A percentile compares a stretch with the other conserved stretches of the same genome.
phyloP scores from a whole-genome alignment of 2,329 filamentous ascomycete species.

The Clarireedia sp. region DNA sequence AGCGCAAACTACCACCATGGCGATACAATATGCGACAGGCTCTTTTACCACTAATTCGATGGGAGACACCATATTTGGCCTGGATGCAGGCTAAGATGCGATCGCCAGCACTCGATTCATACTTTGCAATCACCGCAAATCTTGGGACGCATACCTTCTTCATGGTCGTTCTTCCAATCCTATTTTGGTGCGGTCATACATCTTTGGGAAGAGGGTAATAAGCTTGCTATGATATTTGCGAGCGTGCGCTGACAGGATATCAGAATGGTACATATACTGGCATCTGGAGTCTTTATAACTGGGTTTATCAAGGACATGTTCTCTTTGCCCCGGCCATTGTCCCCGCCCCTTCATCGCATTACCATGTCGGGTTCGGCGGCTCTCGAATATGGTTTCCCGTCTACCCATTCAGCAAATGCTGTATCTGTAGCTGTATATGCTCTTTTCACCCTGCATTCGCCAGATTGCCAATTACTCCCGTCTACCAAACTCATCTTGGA shows the following conservation, averaged over 20 bases:
- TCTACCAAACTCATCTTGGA: slow-evolving; percentile 57
- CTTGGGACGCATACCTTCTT: slow-evolving; percentile 98
- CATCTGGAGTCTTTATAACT: slow-evolving; percentile 74
- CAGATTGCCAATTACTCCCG: slow-evolving; percentile 53
- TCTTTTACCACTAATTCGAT: slow-evolving; percentile 79
- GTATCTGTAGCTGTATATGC: slow-evolving; percentile 87
- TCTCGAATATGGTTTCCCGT: slow-evolving; percentile 94
- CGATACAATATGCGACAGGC: slow-evolving; percentile 75
- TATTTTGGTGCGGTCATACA: slow-evolving; percentile 93
- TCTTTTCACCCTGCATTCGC: slow-evolving; percentile 60
- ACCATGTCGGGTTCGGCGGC: slow-evolving; percentile 96
- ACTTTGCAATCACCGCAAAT: slow-evolving; percentile 95
- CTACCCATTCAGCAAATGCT: slow-evolving; percentile 93
- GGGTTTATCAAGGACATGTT: slow-evolving; percentile 92
- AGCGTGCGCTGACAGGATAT: slow-evolving; percentile 15
- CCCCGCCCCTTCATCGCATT: slow-evolving; percentile 85
- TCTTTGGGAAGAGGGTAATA: slow-evolving; percentile 79
- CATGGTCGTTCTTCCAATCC: slow-evolving; percentile 87
- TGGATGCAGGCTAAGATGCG: slow-evolving; percentile 74
- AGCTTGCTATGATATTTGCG: slow-evolving; percentile 2
- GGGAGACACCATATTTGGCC: slow-evolving; percentile 92
- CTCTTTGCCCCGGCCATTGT: slow-evolving; percentile 84
- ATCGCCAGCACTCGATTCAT: slow-evolving; percentile 80
- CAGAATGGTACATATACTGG: slow-evolving; percentile 67
- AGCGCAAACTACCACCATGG: slow-evolving; percentile 76